A percentile compares a stretch with the other conserved stretches of the same genome.
Conservation (phyloP, 2,329 filamentous ascomycete genomes). For the Macrophomina phaseolina region DNA sequence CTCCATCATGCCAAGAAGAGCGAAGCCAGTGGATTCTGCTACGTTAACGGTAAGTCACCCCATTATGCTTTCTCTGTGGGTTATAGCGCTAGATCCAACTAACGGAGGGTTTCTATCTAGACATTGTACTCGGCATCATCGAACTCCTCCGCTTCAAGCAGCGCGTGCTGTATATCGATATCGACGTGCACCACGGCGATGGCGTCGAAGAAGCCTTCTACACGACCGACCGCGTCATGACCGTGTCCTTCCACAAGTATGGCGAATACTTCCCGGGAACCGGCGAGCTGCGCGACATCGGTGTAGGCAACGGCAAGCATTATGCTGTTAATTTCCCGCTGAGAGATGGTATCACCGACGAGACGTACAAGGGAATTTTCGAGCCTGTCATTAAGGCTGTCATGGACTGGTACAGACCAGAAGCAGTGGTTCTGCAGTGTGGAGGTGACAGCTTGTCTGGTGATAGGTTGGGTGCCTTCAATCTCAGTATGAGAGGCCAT, state of each 20-base stretch:
- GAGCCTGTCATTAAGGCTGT: constrained; percentile 71
- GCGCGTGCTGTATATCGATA: constrained; percentile 70
- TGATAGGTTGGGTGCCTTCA: constrained; percentile 72
- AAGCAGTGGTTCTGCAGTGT: constrained; percentile 72
- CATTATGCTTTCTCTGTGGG: not conserved
- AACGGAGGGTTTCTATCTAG: constrained; percentile 42
- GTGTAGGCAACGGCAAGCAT: constrained; percentile 70
- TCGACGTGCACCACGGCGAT: constrained; percentile 71
- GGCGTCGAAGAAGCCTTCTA: constrained; percentile 76
- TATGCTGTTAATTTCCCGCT: constrained; percentile 74
- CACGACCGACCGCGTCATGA: constrained; percentile 74
- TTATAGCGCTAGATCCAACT: not conserved
- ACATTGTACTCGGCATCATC: constrained; percentile 70
- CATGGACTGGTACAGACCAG: constrained; percentile 72
- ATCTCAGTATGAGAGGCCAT: constrained; percentile 72
- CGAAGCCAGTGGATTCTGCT: constrained; percentile 55
- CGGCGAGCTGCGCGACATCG: constrained; percentile 71
- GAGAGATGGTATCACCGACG: constrained; percentile 71
- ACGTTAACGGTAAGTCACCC: constrained; percentile 49
- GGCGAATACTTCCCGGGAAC: constrained; percentile 75
- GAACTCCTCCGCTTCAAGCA: constrained; percentile 69
- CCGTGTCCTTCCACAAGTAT: constrained; percentile 74
- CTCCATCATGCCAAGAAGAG: constrained; percentile 57
- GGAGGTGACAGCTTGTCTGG: constrained; percentile 72
- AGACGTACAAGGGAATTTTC: constrained; percentile 71